Conservation (phyloP, 2,329 filamentous ascomycete genomes). For the Aureobasidium leucospermi region DNA sequence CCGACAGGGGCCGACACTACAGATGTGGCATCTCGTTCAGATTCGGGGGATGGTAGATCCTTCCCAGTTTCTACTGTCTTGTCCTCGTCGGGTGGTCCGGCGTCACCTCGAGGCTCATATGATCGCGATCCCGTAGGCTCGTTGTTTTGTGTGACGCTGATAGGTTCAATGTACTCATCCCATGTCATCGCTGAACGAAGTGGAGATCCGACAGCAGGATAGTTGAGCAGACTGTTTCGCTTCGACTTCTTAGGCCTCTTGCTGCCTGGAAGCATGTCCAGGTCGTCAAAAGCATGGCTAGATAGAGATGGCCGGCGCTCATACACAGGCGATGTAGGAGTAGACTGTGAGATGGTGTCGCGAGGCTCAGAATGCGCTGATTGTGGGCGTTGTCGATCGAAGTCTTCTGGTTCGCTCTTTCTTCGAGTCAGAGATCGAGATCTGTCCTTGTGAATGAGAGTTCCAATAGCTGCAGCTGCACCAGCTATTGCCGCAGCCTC, state of each 20-base stretch:
- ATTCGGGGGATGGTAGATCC: background rate
- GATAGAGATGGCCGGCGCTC: conserved; percentile 21
- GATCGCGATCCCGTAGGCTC: background rate
- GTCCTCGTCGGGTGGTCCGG: background rate
- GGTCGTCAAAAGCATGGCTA: conserved; percentile 28
- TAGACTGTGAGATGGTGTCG: background rate
- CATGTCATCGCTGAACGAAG: conserved; percentile 38
- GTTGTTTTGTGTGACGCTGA: background rate
- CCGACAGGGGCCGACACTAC: conserved; percentile 23
- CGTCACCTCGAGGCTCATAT: background rate
- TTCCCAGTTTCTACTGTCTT: background rate
- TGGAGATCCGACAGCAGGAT: conserved; percentile 35
- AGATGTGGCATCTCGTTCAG: conserved; percentile 20
- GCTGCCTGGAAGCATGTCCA: conserved; percentile 27
- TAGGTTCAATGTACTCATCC: conserved; percentile 34
- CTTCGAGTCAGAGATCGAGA: background rate
- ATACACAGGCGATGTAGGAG: conserved; percentile 6
- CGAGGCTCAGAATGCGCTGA: background rate
- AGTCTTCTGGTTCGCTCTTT: conserved; percentile 2
- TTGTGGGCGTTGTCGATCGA: background rate
- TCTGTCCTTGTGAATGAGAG: background rate
- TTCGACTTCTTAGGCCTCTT: conserved; percentile 41
- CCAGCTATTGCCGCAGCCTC: background rate
- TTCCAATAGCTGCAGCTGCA: background rate
- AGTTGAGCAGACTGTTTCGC: conserved; percentile 36